Evolutionary conservation across 2,329 filamentous ascomycete genomes (phyloP), one percentile per base, ranked within the genome.

Genomic region (Pseudogymnoascus sp.): DNA sequence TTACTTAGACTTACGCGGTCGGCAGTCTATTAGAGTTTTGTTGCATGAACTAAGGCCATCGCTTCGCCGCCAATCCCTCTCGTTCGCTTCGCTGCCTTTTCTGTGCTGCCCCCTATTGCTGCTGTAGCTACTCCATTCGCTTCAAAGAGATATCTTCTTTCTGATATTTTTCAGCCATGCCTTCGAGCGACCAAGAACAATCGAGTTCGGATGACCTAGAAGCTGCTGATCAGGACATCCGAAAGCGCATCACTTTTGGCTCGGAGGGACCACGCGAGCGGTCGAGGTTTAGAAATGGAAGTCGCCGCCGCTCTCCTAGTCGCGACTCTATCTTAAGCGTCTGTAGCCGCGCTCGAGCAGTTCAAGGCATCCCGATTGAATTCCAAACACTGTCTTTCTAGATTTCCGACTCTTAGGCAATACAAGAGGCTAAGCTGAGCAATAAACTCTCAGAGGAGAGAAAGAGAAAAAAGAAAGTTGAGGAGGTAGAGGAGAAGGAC

Each of bases 321-420:
- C 67, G 70, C 23, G 70, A 71, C 18, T 68, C 71, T 12, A 65
- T 60, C 59, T 66, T 62, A 43, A 67, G 63, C 35, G 63, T 62
- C n/a, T 55, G 63, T 1, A 64, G 61, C 49, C 62, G 63, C 8
- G 33, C 61, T 16, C 64, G 59, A 23, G 65, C 74, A 8, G 63
- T 71, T 65, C 71, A 72, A 0, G 75, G 74, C 31, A 68, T 75
- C 3, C 76, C 73, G 40, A 78, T 78, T 61, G 73, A 75, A 62
- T 77, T 75, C 33, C 72, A 74, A 31, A 76, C 74, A 4, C 68
- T 77, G 21, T 76, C 75, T 3, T 71, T 76, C 55, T 70, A 76
- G 18, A 71, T 77, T 23, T 73, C 73, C 7, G 74, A 76, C 60
- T 75, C 75, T 7, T 73, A 75, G 61, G 45, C 45, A 16, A 52